These are phyloP conservation scores for Phytophthora pluvialis DNA, from an alignment of 352 stramenopile species.

Conservation along the genomic window DNA sequence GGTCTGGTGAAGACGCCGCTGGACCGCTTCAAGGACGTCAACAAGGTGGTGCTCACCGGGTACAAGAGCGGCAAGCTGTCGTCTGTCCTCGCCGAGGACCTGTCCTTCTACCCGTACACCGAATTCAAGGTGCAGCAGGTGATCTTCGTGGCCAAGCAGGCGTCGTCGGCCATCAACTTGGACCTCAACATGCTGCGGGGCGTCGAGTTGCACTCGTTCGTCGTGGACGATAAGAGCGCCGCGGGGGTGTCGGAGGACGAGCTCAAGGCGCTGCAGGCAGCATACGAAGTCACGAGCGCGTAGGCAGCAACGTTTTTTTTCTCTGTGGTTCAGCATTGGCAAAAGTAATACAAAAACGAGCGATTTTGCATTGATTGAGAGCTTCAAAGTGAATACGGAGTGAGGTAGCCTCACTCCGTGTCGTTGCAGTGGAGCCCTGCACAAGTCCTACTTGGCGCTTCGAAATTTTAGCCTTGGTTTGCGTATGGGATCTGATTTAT, in stretches of 20 bases:
- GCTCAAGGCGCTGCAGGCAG: constrained; percentile 35
- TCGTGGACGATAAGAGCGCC: constrained; percentile 53
- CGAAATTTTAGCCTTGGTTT: constrained; percentile 27
- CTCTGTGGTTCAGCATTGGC: neutral
- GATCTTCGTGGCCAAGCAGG: constrained; percentile 64
- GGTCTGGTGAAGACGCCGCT: constrained; percentile 76
- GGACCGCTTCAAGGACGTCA: constrained; percentile 70
- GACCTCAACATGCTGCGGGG: constrained; percentile 51
- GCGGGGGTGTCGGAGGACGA: constrained; percentile 41
- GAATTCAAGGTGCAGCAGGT: constrained; percentile 63
- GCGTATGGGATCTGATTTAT: constrained; percentile 42
- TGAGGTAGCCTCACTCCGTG: no score
- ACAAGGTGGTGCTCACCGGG: constrained; percentile 60
- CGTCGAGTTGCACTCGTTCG: constrained; percentile 56
- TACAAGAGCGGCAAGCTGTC: constrained; percentile 71
- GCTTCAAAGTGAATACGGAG: no score
- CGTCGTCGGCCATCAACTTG: constrained; percentile 48
- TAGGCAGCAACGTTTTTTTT: constrained; percentile 9
- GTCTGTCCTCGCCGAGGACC: constrained; percentile 65
- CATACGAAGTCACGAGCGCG: constrained; percentile 37
- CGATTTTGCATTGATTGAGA: neutral
- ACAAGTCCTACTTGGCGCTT: constrained; percentile 8
- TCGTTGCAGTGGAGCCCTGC: no score
- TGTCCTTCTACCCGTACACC: constrained; percentile 69
- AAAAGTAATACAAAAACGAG: constrained; percentile 13